Percentiles rank a stretch among this genome's conserved stretches.
These are phyloP conservation scores for Carex littledalei DNA, from an alignment of 176 grass and related monocot genomes.

Conservation along the genomic window DNA sequence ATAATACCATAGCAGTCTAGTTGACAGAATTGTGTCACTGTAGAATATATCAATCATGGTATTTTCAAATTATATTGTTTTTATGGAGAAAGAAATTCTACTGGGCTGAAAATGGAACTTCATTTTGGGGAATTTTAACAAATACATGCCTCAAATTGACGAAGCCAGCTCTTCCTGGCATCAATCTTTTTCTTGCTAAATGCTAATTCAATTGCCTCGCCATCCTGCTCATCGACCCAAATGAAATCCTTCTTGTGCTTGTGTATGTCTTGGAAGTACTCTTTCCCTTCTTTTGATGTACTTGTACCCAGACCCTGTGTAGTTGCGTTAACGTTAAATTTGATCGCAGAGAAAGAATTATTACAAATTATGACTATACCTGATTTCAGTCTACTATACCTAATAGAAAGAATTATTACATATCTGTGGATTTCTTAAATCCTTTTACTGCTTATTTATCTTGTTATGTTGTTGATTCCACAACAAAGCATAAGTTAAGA, in stretches of 20 bases:
- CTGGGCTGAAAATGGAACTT: neutral
- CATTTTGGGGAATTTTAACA: neutral
- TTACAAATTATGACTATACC: neutral
- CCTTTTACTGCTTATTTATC: neutral
- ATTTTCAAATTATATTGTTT: neutral
- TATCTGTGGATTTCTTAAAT: neutral
- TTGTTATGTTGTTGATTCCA: neutral
- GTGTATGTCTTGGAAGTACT: conserved; percentile 44
- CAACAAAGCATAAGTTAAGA: neutral
- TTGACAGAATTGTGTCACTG: conserved; percentile 1
- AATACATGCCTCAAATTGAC: conserved; percentile 51
- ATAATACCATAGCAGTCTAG: neutral
- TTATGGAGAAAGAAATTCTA: neutral
- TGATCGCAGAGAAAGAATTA: neutral
- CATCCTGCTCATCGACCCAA: conserved; percentile 56
- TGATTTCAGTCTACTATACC: too few species aligned
- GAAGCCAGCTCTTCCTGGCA: conserved; percentile 71
- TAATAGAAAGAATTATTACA: neutral
- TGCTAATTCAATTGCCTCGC: conserved; percentile 60
- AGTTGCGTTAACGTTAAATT: neutral
- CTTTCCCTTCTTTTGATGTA: conserved; percentile 52
- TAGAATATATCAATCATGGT: neutral
- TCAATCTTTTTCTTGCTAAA: conserved; percentile 88
- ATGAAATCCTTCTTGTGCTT: conserved; percentile 71
- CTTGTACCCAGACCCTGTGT: conserved; percentile 81